Evolutionary conservation across 768 basidiomycete species (phyloP), one percentile per base, ranked within the genome.

Genomic region (Saitozyma sp.): DNA sequence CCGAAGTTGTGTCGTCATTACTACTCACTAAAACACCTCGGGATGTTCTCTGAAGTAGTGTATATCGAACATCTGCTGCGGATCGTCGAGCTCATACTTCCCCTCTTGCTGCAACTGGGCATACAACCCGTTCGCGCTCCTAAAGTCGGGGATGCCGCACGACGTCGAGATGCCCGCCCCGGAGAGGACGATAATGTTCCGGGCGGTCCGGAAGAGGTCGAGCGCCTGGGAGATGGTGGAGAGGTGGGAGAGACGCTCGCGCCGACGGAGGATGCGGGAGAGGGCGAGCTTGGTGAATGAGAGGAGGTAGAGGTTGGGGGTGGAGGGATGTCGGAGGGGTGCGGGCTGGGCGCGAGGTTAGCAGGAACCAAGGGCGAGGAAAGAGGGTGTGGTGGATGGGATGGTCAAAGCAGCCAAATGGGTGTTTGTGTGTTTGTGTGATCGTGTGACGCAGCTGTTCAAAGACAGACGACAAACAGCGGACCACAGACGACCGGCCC

Each of bases 1-100:
- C 13, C 45, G n/a, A 17, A 10, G 38, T 50, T 10, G 29, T 29
- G 29, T 29, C 29, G 29, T 29, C 29, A 29, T 29, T 29, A 29
- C 29, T 29, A 81, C 84, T 78, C 65, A 85, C 84, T 85, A 86
- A 77, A 86, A 86, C 19, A 85, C 83, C 78, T 78, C 83, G 43
- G 93, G 93, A 68, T 89, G 89, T 78, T 91, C 88, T 64, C 61
- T 64, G 67, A 82, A 82, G 56, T 74, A 72, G 0, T 63, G 38
- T 39, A 81, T 71, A 65, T 81, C 80, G 43, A 80, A 80, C 78
- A 81, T 80, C 71, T 82, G 77, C 53, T 80, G 80, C 16, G 81
- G 81, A 61, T 81, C 80, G 49, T 72, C 71, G 46, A 81, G 65
- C 9, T 79, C 75, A 43, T 69, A 79, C 39, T 68, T 62, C 8